Conservation (phyloP, 208 protist genomes). For the Polymyxa betae region DNA sequence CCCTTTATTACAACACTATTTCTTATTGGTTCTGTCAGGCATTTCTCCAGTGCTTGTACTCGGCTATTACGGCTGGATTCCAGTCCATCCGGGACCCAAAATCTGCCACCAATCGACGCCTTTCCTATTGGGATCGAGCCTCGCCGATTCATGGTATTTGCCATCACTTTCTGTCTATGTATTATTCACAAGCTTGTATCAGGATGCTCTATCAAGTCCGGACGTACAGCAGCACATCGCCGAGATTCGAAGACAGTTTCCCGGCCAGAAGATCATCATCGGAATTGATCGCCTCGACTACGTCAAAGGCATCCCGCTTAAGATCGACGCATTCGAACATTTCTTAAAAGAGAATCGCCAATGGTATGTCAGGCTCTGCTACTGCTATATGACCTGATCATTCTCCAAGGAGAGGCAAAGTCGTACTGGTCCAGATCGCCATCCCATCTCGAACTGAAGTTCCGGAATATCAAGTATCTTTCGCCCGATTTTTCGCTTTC, state of each 20-base stretch:
- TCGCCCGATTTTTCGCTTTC: too few species aligned
- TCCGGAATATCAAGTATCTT: slow-evolving; percentile 75
- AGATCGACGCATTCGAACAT: slow-evolving; percentile 69
- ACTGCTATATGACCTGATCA: not conserved
- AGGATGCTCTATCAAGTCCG: not conserved
- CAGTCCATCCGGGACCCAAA: not conserved
- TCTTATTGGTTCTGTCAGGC: too few species aligned
- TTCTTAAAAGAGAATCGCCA: slow-evolving; percentile 55
- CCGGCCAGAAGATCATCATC: slow-evolving; percentile 73
- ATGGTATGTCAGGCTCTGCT: not conserved
- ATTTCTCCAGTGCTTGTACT: not conserved
- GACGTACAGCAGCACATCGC: slow-evolving; percentile 11
- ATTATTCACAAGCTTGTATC: too few species aligned
- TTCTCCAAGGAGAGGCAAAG: slow-evolving; percentile 50
- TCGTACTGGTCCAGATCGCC: slow-evolving; percentile 76
- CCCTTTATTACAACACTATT: not conserved
- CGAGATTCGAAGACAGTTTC: slow-evolving; percentile 62
- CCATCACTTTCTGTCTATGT: too few species aligned
- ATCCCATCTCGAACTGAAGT: slow-evolving; percentile 76
- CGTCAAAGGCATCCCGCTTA: slow-evolving; percentile 81
- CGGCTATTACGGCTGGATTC: not conserved
- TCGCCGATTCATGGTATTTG: slow-evolving; percentile 35
- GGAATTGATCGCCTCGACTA: slow-evolving; percentile 81
- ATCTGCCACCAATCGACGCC: slow-evolving; percentile 21
- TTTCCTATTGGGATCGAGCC: slow-evolving; percentile 65